These are phyloP conservation scores for Saccharomycopsis capsularis DNA, from an alignment of 805 yeast genomes.

Conservation along the genomic window DNA sequence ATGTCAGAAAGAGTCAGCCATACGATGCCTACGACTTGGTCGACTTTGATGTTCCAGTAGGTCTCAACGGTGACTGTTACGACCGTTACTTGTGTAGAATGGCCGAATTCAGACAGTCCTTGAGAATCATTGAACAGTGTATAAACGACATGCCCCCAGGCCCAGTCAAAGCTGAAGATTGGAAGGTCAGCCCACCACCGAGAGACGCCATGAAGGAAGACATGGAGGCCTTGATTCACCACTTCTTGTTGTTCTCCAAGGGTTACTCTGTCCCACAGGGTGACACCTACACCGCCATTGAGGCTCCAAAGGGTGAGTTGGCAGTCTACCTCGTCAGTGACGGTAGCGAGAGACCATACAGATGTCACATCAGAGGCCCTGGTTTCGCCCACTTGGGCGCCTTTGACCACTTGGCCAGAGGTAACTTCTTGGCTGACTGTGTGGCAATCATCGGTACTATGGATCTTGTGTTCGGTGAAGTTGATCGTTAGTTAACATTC, in stretches of 20 bases:
- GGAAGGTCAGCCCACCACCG: constrained; percentile 77
- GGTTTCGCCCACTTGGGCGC: constrained; percentile 89
- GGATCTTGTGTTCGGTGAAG: constrained; percentile 94
- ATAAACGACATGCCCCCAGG: constrained; percentile 89
- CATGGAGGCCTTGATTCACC: constrained; percentile 89
- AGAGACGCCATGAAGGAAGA: constrained; percentile 80
- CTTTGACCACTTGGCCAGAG: constrained; percentile 79
- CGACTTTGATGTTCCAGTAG: constrained; percentile 83
- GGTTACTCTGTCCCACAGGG: constrained; percentile 87
- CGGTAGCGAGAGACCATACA: constrained; percentile 85
- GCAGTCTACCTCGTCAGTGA: constrained; percentile 84
- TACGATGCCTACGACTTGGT: constrained; percentile 84
- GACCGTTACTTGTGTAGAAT: constrained; percentile 83
- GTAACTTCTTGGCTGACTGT: constrained; percentile 83
- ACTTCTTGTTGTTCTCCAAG: constrained; percentile 79
- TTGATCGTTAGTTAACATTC: constrained; percentile 55
- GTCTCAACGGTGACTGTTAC: constrained; percentile 83
- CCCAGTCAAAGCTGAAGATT: constrained; percentile 86
- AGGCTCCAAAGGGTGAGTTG: constrained; percentile 95
- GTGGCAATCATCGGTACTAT: constrained; percentile 92
- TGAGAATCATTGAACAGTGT: constrained; percentile 85
- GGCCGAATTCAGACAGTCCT: constrained; percentile 88
- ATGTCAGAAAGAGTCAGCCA: constrained; percentile 79
- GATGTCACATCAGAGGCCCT: constrained; percentile 92
- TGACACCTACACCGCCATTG: constrained; percentile 85